Evolutionary conservation across 1,284 basidiomycete genomes (phyloP), one percentile per base, ranked within the genome.

Genomic region (Trametes sp.): DNA sequence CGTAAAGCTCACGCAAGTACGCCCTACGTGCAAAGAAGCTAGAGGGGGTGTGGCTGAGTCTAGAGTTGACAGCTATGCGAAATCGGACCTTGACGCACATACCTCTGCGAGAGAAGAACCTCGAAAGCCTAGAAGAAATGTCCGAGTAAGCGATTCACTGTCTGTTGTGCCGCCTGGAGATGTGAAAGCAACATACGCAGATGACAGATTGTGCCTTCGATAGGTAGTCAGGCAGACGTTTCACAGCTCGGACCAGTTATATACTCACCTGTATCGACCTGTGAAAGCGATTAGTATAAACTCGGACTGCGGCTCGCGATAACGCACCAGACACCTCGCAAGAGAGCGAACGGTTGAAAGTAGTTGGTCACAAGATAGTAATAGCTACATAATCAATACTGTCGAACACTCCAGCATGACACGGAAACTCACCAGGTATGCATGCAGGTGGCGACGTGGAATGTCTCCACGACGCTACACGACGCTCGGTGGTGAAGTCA

Each of bases 301-400:
- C 2, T 10, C 19, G 13, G 3, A 31, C 4, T 14, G 19, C 19
- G 1, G 26, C 24, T 1, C 46, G 11, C 24, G 19, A 10, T 14
- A 23, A 48, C 46, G 1, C 26, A 48, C 46, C 46, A 48, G 9
- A 28, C 23, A 1, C 46, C 46, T 11, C 26, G 24, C 26, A 2
- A 8, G 24, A 49, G 48, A n/a, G 49, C 42, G 2, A 26, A n/a
- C 23, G 60, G 60, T 6, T 36, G 35, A 33, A 52, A 46, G 28
- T 56, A 57, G 42, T 53, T 44, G 23, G 48, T 36, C 2, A 61
- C 54, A 31, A 61, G 50, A 16, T 61, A 61, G 24, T 29, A 21
- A 26, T 61, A 61, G 42, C 60, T 61, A 23, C 11, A 14, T 10
- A 13, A 29, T 13, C 4, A 14, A 51, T n/a, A n/a, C n/a, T n/a